Base-by-base conservation (phyloP, 1,284 basidiomycete genomes). In the Anthracocystis walkeri region DNA sequence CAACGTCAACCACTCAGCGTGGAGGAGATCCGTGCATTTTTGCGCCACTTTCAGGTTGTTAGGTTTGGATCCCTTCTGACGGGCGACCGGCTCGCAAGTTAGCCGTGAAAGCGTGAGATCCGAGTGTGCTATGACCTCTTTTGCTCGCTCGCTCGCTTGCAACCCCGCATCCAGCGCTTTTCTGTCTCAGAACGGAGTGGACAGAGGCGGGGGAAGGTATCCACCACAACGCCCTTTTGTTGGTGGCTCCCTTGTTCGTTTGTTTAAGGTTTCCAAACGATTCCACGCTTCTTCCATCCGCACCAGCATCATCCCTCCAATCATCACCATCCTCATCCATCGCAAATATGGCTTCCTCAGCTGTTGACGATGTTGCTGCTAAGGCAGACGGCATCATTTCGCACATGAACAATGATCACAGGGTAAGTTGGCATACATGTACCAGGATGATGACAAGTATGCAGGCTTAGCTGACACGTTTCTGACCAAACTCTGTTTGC, bases 321-420 rank as follows among this genome's bases (percentile, higher is more conserved):
- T 2, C 38, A 50, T 18, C 53, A 35, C 29, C 51, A 38, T 41
- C 14, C n/a, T 7, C n/a, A 49, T 29, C 4, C 33, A 27, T 23
- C 16, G 55, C 35, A 25, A 64, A 40, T 8, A 66, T 62, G 56
- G 57, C 66, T 11, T 23, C 49, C 5, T 23, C 54, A 4, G 40
- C 49, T 53, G 50, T 50, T 12, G 68, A 76, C 46, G 74, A 76
- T n/a, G 46, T 76, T 23, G 68, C 65, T 42, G 54, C 68, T 35
- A 76, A 76, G 65, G 64, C 68, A 23, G 74, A 67, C 14, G 65
- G 65, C 31, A 71, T 76, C 40, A 53, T 71, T 44, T 68, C 68
- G 18, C 68, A 76, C 62, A 76, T 76, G 74, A 76, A 76, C 74
- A 76, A 68, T 25, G 74, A 71, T 25, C 74, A 76, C 65, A 65